phyloP scores from a whole-genome alignment of 371 early-diverging fungal species.

The Mortierella sp. region DNA sequence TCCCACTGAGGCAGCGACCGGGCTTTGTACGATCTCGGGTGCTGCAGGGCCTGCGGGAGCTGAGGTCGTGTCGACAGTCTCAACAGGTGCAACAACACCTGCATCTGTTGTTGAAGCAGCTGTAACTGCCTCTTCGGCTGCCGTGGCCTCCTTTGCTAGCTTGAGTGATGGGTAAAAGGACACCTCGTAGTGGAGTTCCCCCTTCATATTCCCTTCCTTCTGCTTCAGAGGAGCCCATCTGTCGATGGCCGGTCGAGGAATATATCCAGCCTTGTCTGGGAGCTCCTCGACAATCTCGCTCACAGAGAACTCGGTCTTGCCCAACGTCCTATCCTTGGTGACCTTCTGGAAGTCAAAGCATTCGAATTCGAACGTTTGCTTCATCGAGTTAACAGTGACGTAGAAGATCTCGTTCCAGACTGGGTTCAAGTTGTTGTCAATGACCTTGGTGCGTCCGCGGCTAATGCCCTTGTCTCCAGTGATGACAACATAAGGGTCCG shows the following conservation, averaged over 20 bases:
- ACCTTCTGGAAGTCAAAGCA: constrained; percentile 79
- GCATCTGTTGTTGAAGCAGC: constrained; percentile 36
- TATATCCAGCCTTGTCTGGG: constrained; percentile 57
- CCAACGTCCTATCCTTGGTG: constrained; percentile 73
- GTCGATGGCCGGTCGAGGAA: constrained; percentile 55
- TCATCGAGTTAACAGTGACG: constrained; percentile 73
- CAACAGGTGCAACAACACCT: constrained; percentile 25
- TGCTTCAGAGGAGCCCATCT: constrained; percentile 74
- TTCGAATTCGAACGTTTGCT: constrained; percentile 78
- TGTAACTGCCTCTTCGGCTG: constrained; percentile 56
- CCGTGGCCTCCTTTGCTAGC: constrained; percentile 57
- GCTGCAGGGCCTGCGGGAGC: too few relatives aligned
- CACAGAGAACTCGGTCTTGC: constrained; percentile 61
- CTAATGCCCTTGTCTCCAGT: constrained; percentile 65
- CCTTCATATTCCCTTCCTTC: constrained; percentile 69
- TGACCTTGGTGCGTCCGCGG: constrained; percentile 73
- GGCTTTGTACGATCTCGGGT: constrained; percentile 32
- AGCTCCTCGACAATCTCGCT: constrained; percentile 61
- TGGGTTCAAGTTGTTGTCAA: constrained; percentile 80
- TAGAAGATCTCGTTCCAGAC: constrained; percentile 89
- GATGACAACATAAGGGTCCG: constrained; percentile 87
- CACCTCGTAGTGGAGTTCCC: constrained; percentile 69
- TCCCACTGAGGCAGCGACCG: constrained; percentile 27
- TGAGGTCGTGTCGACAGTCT: constrained; percentile 31
- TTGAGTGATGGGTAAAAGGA: constrained; percentile 75